Percentiles rank a stretch among this genome's conserved stretches.
Evolutionary conservation across 345 rosid species (phyloP).

Genomic region (Excoecaria agallocha): DNA sequence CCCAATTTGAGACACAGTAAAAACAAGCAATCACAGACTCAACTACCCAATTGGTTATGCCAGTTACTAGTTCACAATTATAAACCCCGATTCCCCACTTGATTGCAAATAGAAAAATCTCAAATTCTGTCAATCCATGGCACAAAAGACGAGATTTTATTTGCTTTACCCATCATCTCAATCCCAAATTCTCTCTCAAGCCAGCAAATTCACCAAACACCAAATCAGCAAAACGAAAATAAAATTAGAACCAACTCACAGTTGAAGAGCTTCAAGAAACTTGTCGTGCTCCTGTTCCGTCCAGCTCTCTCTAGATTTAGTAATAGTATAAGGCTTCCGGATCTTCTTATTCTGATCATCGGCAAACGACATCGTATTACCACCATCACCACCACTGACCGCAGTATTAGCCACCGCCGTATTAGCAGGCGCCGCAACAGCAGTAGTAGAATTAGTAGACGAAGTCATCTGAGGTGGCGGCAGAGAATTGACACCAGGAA

Average conservation of each 20-base stretch:
- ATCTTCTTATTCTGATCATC: constrained; percentile 72
- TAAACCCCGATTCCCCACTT: neutral
- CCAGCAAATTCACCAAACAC: neutral
- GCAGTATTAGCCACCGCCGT: constrained; percentile 2
- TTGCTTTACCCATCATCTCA: neutral
- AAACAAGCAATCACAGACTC: neutral
- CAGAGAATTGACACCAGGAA: constrained; percentile 40
- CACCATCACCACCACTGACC: neutral
- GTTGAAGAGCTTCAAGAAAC: constrained; percentile 90
- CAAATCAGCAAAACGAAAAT: neutral
- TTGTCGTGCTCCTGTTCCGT: constrained; percentile 91
- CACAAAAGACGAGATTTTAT: neutral
- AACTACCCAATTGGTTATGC: neutral
- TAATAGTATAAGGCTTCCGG: constrained; percentile 88
- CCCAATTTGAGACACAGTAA: neutral
- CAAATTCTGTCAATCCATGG: neutral
- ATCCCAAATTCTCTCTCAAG: neutral
- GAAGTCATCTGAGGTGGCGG: constrained; percentile 14
- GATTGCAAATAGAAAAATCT: neutral
- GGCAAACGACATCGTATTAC: constrained; percentile 27
- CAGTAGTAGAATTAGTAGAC: neutral
- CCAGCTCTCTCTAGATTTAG: constrained; percentile 97
- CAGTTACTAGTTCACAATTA: neutral
- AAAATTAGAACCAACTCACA: constrained; percentile 43
- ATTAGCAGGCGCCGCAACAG: constrained; percentile 14